Evolutionary conservation across 2,329 filamentous ascomycete species (phyloP).

Genomic region (Colletotrichum costaricense): DNA sequence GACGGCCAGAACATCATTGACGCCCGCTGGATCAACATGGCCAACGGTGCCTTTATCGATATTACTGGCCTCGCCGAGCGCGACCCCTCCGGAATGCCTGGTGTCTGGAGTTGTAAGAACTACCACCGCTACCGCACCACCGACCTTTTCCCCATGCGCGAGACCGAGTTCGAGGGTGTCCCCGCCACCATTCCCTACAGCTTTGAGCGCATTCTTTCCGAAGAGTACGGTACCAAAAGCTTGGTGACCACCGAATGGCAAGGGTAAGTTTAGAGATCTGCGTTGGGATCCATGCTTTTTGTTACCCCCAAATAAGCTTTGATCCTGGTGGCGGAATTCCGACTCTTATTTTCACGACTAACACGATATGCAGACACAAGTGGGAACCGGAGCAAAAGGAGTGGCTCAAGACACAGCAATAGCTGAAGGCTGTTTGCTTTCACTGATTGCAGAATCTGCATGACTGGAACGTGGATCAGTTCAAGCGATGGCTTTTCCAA

Average conservation of each 20-base stretch:
- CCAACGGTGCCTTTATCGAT: slow-evolving; percentile 84
- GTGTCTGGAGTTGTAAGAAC: slow-evolving; percentile 84
- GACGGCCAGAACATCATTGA: slow-evolving; percentile 85
- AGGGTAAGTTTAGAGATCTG: slow-evolving; percentile 59
- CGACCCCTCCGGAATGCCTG: slow-evolving; percentile 67
- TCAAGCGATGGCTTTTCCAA: background rate
- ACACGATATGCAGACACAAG: slow-evolving; percentile 60
- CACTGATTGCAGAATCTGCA: background rate
- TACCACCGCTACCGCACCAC: slow-evolving; percentile 75
- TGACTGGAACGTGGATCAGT: background rate
- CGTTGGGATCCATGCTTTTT: background rate
- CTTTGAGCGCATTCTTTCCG: slow-evolving; percentile 72
- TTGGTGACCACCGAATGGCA: slow-evolving; percentile 70
- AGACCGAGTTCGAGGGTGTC: slow-evolving; percentile 80
- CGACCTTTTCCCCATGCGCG: slow-evolving; percentile 82
- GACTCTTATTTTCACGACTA: background rate
- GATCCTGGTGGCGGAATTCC: background rate
- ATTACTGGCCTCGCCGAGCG: slow-evolving; percentile 82
- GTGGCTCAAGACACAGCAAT: slow-evolving; percentile 61
- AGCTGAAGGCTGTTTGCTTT: background rate
- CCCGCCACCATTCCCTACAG: slow-evolving; percentile 75
- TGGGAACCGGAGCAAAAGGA: slow-evolving; percentile 69
- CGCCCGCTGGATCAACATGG: slow-evolving; percentile 82
- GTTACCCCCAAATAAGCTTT: slow-evolving; percentile 6
- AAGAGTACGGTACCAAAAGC: slow-evolving; percentile 74